Evolutionary conservation across 495 filamentous ascomycete species (phyloP).

Genomic region (Xylaria scruposa): DNA sequence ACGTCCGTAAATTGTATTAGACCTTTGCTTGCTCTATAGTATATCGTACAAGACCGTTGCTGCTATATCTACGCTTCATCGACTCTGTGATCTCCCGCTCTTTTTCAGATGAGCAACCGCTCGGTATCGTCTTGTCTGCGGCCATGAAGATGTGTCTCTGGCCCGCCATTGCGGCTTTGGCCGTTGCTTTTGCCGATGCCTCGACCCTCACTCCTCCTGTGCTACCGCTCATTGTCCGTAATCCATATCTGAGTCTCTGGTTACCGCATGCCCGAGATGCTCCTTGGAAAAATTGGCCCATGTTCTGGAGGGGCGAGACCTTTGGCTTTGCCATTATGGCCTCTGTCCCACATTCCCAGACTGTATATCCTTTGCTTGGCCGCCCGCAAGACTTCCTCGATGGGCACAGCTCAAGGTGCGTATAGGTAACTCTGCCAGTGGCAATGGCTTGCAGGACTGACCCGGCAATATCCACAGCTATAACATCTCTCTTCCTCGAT

Average conservation of each 20-base stretch:
- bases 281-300: conserved; percentile 94
- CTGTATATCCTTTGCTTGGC: conserved; percentile 87
- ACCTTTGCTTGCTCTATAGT: conserved; percentile 1
- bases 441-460: not conserved
- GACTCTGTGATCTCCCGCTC: not conserved
- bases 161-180: conserved; percentile 43
- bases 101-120: conserved; percentile 32
- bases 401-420: conserved; percentile 51
- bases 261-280: conserved; percentile 74
- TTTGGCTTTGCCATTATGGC: conserved; percentile 84
- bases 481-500: conserved; percentile 71
- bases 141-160: conserved; percentile 39
- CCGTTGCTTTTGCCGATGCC: conserved; percentile 47
- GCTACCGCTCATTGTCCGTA: conserved; percentile 86
- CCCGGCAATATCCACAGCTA: conserved; percentile 47
- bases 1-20: not conserved
- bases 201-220: conserved; percentile 76
- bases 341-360: conserved; percentile 69
- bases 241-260: conserved; percentile 93
- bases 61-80: not conserved
- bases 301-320: conserved; percentile 88
- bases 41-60: not conserved
- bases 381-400: conserved; percentile 81
- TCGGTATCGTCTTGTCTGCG: conserved; percentile 18
- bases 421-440: conserved; percentile 24